Evolutionary conservation across 108 stramenopile species (phyloP), one percentile per base, ranked within the genome.

Genomic region (Cyclotella kingstonii): DNA sequence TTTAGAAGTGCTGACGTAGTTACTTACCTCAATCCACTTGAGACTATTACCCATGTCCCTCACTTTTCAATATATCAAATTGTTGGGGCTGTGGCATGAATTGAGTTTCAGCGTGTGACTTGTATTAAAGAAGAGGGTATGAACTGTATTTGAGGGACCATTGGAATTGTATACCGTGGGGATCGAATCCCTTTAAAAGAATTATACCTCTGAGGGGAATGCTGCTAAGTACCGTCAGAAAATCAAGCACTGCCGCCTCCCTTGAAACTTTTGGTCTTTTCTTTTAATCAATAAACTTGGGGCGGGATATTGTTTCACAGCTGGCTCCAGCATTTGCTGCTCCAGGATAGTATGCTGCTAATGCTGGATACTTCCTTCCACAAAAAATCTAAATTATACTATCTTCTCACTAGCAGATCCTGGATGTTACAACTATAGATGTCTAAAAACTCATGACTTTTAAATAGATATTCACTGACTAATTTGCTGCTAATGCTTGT

Each of bases 161-260:
- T 95, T 52, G 97, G 96, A 63, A 90, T 94, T 66, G 94, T 93
- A 29, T 73, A 73, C 82, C 87, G 50, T 91, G 94, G 18, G 71
- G 89, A 43, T 94, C 63, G 73, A 98, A 98, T 81, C 97, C 97
- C 33, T 91, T 96, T 76, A 76, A 76, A 75, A 96, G 74, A 78
- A 95, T 86, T 98, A 98, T 93, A 59, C 86, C 26, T 81, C 83
- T 39, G 97, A 94, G 78, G 92, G 94, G 78, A 96, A 96, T 75
- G 83, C 74, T 49, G 94, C 90, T 63, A 97, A 95, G 93, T 84
- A 85, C 69, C 76, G 93, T 21, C 94, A 96, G 76, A 96, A 98
- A 80, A 67, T 96, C 69, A 98, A 98, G 94, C 90, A 98, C 81
- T 93, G 95, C 81, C 95, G 97, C 80, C 86, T 96, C 41, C 96